These are phyloP conservation scores for Oryza officinalis DNA, from an alignment of 176 grass and related monocot genomes.

Conservation along the genomic window DNA sequence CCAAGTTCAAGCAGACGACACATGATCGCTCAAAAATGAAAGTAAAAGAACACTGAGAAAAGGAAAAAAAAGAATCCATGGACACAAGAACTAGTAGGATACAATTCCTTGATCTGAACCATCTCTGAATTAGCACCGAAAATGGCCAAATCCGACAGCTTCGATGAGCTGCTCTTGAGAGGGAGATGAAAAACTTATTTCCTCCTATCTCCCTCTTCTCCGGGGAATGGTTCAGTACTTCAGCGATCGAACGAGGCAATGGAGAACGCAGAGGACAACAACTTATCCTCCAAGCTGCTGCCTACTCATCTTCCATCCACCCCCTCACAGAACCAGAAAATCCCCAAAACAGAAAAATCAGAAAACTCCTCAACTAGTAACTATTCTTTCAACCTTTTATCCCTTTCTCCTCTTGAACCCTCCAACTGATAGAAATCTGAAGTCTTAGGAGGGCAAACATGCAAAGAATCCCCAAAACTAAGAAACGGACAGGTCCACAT, in stretches of 20 bases:
- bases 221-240: neutral
- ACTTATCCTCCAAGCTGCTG: neutral
- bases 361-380: neutral
- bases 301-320: constrained; percentile 1
- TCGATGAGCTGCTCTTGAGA: neutral
- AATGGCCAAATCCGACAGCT: constrained; percentile 1
- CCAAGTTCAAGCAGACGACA: constrained; percentile 23
- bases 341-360: neutral
- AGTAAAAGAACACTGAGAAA: neutral
- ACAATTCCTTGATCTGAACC: constrained; percentile 98
- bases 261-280: neutral
- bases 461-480: neutral
- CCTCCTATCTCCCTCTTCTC: neutral
- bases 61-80: neutral
- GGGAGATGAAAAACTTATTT: neutral
- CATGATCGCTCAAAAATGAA: neutral
- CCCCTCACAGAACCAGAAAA: constrained; percentile 19
- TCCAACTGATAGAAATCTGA: neutral
- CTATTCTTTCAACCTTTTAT: neutral
- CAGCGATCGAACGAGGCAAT: constrained; percentile 31
- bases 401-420: neutral
- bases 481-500: constrained; percentile 21
- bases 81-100: constrained; percentile 49
- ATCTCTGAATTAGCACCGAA: constrained; percentile 39
- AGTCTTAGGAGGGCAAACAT: neutral